Base-by-base conservation (phyloP, 2,329 filamentous ascomycete species). In the Cladorrhinum sp. region DNA sequence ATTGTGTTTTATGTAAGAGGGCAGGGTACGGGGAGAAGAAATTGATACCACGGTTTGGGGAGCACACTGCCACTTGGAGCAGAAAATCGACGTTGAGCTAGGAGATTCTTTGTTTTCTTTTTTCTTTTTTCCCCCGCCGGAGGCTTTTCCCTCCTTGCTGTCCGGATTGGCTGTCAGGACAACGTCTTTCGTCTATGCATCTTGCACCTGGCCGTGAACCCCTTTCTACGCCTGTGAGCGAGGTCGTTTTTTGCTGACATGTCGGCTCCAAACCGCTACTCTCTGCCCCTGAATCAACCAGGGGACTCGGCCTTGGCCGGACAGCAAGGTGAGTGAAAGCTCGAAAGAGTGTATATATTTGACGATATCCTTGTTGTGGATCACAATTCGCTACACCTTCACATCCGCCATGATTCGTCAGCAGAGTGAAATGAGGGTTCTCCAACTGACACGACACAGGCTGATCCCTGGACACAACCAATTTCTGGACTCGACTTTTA, bases 271-370 rank as follows among this genome's bases (percentile, higher is more conserved):
- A 57, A 36, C 10, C 50, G 54, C 30, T 49, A 36, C 61, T 60
- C 61, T 60, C 63, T 63, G 49, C 61, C 62, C 65, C 66, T 66
- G 71, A 70, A 72, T 70, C 72, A 68, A 72, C 67, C 72, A 30
- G 63, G 64, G 59, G 69, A 68, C 62, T 57, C 73, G 73, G 72
- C 71, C 69, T 72, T 69, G 72, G 77, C 78, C 72, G 78, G 80
- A 80, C 79, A 82, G 79, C 79, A 76, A 79, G 80, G 80, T 82
- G 75, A 81, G 80, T 77, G 69, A 70, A 73, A 73, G 73, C 76
- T 76, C 77, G 76, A 64, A 63, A 62, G 42, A 56, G 55, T 82
- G 79, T 82, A 81, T 78, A 80, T 82, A 80, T 75, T 74, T 73
- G 57, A 52, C 75, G 75, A 75, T 16, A 75, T 71, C 73, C 72